Evolutionary conservation across 208 protist species (phyloP), one percentile per base, ranked within the genome.

Genomic region (Vickermania spadyakhi): DNA sequence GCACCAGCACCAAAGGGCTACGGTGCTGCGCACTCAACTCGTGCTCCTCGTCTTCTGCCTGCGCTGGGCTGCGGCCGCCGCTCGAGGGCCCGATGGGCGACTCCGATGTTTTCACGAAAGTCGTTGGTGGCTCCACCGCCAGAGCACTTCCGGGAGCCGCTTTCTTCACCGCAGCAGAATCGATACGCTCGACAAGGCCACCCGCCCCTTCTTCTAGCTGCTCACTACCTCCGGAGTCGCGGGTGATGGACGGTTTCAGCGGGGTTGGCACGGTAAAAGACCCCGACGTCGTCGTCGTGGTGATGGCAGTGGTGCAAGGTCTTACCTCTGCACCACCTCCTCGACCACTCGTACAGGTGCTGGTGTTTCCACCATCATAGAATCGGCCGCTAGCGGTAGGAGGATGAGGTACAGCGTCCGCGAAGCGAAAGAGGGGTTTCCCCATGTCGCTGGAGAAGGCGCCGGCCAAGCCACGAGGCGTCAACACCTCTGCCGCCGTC

Each of bases 401-500:
- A 18, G 36, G 36, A 7, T n/a, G 36, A 7, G 36, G 7, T 18
- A 18, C 7, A 18, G 36, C 36, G 11, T 7, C 11, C 36, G 36
- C 36, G 18, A 45, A 45, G 11, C 18, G 36, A 18, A 45, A 45
- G 36, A 45, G 36, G 11, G 36, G 36, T 18, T 45, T 60, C 53
- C 52, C 71, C 49, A 80, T 61, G 64, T 78, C 63, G 23, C 11
- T 45, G 36, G 36, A 7, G 18, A 45, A 45, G 36, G 36, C 36
- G 11, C 36, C 36, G 11, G 36, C 18, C 36, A 45, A 18, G 36
- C 36, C 36, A 7, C 36, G 36, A 5, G 51, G 51, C 51, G 51
- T 55, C 11, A 5, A 55, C 14, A 26, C n/a, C 14, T 26, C 23
- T 22, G 51, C 23, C 51, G 7, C 23, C 11, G 51, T 55, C 51